Conservation (phyloP, 306 rosid species). For the Parietaria judaica region DNA sequence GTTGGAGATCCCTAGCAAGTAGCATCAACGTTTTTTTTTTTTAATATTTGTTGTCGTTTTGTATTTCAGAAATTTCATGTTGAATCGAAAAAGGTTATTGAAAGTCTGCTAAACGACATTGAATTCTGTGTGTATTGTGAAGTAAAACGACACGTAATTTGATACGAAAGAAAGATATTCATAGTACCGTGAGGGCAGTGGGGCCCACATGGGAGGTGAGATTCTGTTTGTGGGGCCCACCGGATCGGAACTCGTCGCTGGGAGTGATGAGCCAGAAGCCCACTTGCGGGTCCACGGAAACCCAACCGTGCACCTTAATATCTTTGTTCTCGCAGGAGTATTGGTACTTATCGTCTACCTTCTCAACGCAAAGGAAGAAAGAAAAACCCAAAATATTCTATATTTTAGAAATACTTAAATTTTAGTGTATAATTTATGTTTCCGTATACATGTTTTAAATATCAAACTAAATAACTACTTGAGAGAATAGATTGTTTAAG, state of each 20-base stretch:
- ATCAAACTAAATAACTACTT: no score
- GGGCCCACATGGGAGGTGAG: conserved; percentile 37
- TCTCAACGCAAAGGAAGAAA: neutral
- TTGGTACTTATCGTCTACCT: conserved; percentile 47
- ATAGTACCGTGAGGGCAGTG: conserved; percentile 20
- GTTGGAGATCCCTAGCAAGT: no score
- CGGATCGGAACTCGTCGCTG: conserved; percentile 27
- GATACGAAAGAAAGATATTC: neutral
- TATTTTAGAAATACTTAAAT: neutral
- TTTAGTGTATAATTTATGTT: neutral
- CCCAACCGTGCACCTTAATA: conserved; percentile 36
- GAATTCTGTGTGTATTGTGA: no score
- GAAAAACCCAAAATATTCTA: neutral
- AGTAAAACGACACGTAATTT: no score
- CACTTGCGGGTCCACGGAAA: conserved; percentile 25
- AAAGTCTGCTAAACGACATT: no score
- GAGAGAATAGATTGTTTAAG: no score
- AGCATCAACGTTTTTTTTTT: no score
- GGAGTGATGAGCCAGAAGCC: conserved; percentile 31
- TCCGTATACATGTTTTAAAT: no score
- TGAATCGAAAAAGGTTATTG: no score
- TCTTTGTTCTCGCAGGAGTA: conserved; percentile 38
- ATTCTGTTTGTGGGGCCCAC: conserved; percentile 31
- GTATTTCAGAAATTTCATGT: no score
- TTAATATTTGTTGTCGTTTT: no score